Base-by-base conservation (phyloP, 2,329 filamentous ascomycete genomes). In the Hypoxylon sp. region DNA sequence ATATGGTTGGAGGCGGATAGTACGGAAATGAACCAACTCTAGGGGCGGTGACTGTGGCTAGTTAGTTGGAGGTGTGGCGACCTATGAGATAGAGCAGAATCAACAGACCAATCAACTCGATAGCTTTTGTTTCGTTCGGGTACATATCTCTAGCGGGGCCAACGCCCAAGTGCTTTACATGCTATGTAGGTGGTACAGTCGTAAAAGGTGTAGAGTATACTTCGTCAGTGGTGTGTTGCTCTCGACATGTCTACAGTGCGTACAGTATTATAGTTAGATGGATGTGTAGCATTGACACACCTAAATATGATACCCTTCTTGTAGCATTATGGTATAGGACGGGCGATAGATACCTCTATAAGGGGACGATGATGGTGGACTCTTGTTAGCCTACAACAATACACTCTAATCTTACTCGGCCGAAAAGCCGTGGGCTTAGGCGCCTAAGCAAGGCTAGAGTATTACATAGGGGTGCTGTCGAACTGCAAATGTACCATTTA, bases 261-360 rank as follows among this genome's bases (percentile, higher is more conserved):
- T 44, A 39, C 19, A 51, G 47, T 65, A n/a, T 13, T n/a, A 61
- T 56, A 46, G 29, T 26, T 19, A 22, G 47, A 62, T 59, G 50
- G 54, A 63, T n/a, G 26, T 35, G 55, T 66, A 56, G 67, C 48
- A 70, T 64, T 51, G 55, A 9, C 35, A 63, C 51, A 61, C 55
- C 53, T 61, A 47, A 54, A 37, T 54, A 61, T 51, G 47, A 70
- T 57, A 58, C n/a, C 19, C 24, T 54, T 68, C 33, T 53, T 44
- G 52, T 56, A 58, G 61, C 17, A 42, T 47, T 39, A 17, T 56
- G 52, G 24, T 47, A 60, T 60, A n/a, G 29, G 29, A 53, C 53
- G 52, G 33, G 51, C n/a, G 39, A 58, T 50, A 50, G 19, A n/a
- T n/a, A n/a, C n/a, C n/a, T n/a, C 31, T 35, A 47, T 24, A 44